Base-by-base conservation (phyloP, 306 rosid genomes). In the Fagus sylvatica region DNA sequence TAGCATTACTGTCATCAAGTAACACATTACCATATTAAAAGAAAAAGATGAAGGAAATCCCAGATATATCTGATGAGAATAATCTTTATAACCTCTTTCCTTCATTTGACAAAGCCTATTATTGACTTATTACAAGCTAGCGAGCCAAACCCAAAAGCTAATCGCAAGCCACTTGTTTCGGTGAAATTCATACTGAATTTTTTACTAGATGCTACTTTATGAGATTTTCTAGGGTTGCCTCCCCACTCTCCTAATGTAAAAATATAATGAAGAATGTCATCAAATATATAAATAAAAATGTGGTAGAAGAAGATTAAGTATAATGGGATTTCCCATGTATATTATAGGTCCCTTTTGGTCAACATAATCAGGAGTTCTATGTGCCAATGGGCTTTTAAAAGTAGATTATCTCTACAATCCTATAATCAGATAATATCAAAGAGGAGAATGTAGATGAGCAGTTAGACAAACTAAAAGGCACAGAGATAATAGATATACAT, bases 401-500 rank as follows among this genome's bases (percentile, higher is more conserved):
- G 70, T 28, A 71, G 6, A 76, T n/a, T 48, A 10, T 17, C 79
- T 72, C 60, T 65, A 78, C 11, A 72, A 66, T 69, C 79, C 54
- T 36, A 66, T 1, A 22, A 22, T 28, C 1, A 36, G 30, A 74
- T 41, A 81, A 81, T 67, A 65, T 71, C 60, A 13, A 74, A 79
- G 73, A 42, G 42, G 51, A 57, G 15, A n/a, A 57, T 54, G 81
- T 53, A 70, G 74, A 60, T 62, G 42, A 75, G 78, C 42, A 66
- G 76, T 55, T 28, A 42, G 67, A 78, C 64, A 53, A 64, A 76
- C 74, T 73, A 60, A 72, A 65, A 37, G 73, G 36, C 51, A 76
- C 40, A 71, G 49, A 55, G 54, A 74, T 72, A 36, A 51, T 7
- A 54, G 12, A 79, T 61, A n/a, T 17, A 69, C 74, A 73, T 30